phyloP scores from a whole-genome alignment of 1,284 basidiomycete genomes.

The Ceratobasidium sp. region DNA sequence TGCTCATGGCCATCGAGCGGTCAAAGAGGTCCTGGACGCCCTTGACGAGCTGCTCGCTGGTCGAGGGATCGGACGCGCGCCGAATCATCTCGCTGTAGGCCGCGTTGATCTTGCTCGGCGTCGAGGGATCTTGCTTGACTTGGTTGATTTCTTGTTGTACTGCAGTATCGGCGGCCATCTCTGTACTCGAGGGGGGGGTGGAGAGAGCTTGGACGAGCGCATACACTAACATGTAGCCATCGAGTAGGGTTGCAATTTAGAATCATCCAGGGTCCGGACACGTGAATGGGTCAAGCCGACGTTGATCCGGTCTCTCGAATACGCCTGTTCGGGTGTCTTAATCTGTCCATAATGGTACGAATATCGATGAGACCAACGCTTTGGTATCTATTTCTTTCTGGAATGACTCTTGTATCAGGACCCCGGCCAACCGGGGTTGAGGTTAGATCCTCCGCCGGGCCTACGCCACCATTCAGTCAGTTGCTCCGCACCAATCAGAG shows the following conservation, averaged over 20 bases:
- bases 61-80: neutral
- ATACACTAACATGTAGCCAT: neutral
- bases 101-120: neutral
- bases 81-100: constrained; percentile 1
- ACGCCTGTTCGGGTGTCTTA: constrained; percentile 3
- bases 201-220: neutral
- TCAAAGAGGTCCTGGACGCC: constrained; percentile 9
- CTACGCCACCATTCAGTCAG: no score
- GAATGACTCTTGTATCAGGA: neutral
- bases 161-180: neutral
- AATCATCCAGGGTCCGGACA: neutral
- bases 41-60: neutral
- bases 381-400: neutral
- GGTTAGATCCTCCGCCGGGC: no score
- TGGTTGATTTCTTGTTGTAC: constrained; percentile 1
- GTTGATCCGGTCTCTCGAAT: neutral
- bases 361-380: neutral
- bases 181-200: neutral
- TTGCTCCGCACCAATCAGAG: no score
- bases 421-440: neutral
- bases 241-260: neutral
- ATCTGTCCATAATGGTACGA: neutral
- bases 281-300: neutral
- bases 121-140: neutral
- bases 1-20: neutral